A percentile compares a stretch with the other conserved stretches of the same genome.
Conservation (phyloP, 805 yeast species). For the Torulaspora maleeae region DNA sequence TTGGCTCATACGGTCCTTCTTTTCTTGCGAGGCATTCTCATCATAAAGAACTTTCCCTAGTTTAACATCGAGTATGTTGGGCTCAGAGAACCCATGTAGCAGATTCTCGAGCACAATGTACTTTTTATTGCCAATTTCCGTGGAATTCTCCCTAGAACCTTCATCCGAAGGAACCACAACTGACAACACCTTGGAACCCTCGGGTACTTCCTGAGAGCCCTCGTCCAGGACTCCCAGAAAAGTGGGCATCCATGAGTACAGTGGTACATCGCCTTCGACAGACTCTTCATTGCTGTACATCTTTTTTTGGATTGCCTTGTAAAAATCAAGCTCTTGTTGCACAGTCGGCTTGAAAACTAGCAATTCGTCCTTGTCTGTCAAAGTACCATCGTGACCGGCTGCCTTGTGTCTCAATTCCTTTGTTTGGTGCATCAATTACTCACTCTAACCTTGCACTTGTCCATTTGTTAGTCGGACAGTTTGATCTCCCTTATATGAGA, state of each 20-base stretch:
- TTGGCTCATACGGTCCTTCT: slow-evolving; percentile 51
- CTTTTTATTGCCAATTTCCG: slow-evolving; percentile 20
- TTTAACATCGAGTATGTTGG: slow-evolving; percentile 79
- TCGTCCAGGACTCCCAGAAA: slow-evolving; percentile 30
- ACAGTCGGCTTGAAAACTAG: slow-evolving; percentile 68
- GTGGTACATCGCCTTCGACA: slow-evolving; percentile 23
- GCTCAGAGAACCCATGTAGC: slow-evolving; percentile 54
- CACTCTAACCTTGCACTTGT: neutral
- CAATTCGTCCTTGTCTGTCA: slow-evolving; percentile 57
- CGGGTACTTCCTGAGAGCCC: slow-evolving; percentile 15
- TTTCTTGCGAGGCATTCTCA: slow-evolving; percentile 51
- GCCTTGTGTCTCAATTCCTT: slow-evolving; percentile 53
- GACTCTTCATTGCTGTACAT: slow-evolving; percentile 14
- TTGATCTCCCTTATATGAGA: neutral
- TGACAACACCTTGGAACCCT: slow-evolving; percentile 1
- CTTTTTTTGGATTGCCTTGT: slow-evolving; percentile 35
- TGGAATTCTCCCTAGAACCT: neutral
- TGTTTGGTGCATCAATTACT: neutral
- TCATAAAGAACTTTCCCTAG: slow-evolving; percentile 73
- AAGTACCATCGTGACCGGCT: slow-evolving; percentile 87
- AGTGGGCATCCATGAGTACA: slow-evolving; percentile 31
- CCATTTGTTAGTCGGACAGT: neutral
- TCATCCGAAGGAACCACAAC: slow-evolving; percentile 2
- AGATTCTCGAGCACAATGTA: slow-evolving; percentile 70
- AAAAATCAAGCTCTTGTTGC: slow-evolving; percentile 70